phyloP scores from a whole-genome alignment of 805 yeast genomes.

The Metschnikowia koreensis region DNA sequence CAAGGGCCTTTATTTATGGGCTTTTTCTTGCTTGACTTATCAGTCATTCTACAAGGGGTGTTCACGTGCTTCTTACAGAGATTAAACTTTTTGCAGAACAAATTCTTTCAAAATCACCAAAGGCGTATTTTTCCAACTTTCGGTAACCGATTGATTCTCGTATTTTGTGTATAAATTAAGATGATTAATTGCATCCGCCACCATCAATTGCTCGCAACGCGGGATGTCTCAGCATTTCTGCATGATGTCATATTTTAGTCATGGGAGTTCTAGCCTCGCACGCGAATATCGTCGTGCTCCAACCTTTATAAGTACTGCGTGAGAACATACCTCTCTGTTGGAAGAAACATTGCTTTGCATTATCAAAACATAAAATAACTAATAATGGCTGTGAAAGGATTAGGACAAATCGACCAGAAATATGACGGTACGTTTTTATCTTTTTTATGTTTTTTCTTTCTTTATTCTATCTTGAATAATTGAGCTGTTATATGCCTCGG shows the following conservation, averaged over 20 bases:
- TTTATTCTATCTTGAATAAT: background rate
- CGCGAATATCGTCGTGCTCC: background rate
- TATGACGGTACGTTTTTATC: slow-evolving; percentile 53
- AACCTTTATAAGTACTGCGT: background rate
- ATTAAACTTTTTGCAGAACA: too few relatives aligned
- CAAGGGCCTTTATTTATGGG: too few relatives aligned
- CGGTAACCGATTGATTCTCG: too few relatives aligned
- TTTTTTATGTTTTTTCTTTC: background rate
- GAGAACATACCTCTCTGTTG: background rate
- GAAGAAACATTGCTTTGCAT: background rate
- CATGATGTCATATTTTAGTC: background rate
- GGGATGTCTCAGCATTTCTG: background rate
- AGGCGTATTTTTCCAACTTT: too few relatives aligned
- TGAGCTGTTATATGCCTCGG: background rate
- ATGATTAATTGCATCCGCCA: background rate
- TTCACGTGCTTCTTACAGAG: too few relatives aligned
- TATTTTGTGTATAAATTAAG: background rate
- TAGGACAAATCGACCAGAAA: slow-evolving; percentile 66
- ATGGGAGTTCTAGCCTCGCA: background rate
- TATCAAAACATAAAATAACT: background rate
- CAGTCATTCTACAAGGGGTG: too few relatives aligned
- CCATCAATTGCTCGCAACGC: background rate
- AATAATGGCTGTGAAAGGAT: slow-evolving; percentile 74
- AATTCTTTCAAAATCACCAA: too few relatives aligned
- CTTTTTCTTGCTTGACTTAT: too few relatives aligned